Percentiles rank a stretch among this genome's conserved stretches.
Evolutionary conservation across 2,329 filamentous ascomycete genomes (phyloP).

Genomic region (Ilyonectria robusta): DNA sequence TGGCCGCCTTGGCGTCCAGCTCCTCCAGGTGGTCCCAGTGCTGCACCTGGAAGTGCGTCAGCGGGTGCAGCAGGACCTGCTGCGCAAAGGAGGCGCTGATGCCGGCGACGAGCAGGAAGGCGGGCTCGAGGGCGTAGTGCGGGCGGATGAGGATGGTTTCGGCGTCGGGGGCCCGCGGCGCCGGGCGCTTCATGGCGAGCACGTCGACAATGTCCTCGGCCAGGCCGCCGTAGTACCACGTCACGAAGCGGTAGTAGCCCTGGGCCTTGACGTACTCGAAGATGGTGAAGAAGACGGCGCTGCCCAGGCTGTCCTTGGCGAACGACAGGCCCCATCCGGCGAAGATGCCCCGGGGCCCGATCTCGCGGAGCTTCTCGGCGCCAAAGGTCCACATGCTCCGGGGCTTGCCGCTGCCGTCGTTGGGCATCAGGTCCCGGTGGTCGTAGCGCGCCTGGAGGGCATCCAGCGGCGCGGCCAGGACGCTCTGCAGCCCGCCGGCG

Average conservation of each 20-base stretch:
- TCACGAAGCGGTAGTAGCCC: constrained; percentile 78
- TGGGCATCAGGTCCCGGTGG: constrained; percentile 63
- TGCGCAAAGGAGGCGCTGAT: constrained; percentile 78
- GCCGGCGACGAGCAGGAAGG: constrained; percentile 79
- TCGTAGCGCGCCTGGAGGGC: constrained; percentile 83
- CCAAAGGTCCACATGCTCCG: constrained; percentile 83
- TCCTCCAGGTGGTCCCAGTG: constrained; percentile 82
- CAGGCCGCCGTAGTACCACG: constrained; percentile 76
- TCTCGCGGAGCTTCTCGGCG: constrained; percentile 74
- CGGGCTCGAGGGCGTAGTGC: constrained; percentile 82
- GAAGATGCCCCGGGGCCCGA: constrained; percentile 80
- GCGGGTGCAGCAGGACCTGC: constrained; percentile 78
- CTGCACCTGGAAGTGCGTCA: constrained; percentile 78
- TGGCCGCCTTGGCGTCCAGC: constrained; percentile 73
- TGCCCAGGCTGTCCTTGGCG: constrained; percentile 78
- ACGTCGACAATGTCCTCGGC: constrained; percentile 66
- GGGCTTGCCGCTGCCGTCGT: constrained; percentile 57
- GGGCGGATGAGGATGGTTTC: constrained; percentile 72
- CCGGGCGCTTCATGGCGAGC: constrained; percentile 63
- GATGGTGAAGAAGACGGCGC: constrained; percentile 79
- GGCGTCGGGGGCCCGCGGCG: constrained; percentile 39
- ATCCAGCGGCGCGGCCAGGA: constrained; percentile 81
- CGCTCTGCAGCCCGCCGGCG: constrained; percentile 78
- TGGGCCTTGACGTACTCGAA: constrained; percentile 86
- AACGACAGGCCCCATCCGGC: constrained; percentile 80